Evolutionary conservation across 495 filamentous ascomycete genomes (phyloP).

Genomic region (Tuber borchii): DNA sequence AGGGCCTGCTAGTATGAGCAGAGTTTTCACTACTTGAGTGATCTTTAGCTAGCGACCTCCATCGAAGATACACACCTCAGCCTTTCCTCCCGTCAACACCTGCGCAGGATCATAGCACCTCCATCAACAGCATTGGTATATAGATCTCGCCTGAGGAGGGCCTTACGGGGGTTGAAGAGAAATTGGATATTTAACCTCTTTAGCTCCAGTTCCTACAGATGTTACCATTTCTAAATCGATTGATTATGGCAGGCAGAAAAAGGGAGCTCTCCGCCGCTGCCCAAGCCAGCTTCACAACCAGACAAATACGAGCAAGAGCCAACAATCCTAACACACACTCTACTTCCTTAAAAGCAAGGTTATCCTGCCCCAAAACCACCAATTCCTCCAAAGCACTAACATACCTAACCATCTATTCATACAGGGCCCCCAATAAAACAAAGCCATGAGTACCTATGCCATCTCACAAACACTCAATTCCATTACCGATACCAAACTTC

Average conservation of each 20-base stretch:
- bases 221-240: neutral
- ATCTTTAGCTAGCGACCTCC: too few relatives aligned
- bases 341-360: neutral
- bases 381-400: neutral
- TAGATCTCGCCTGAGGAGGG: too few relatives aligned
- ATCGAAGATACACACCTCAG: too few relatives aligned
- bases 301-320: neutral
- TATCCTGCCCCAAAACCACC: neutral
- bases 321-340: neutral
- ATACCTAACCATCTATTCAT: neutral
- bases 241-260: neutral
- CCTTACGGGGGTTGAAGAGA: neutral
- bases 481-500: slow-evolving; percentile 60
- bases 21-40: too few relatives aligned
- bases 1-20: too few relatives aligned
- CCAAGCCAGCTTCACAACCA: neutral
- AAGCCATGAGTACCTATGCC: slow-evolving; percentile 20
- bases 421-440: neutral
- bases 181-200: neutral
- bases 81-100: too few relatives aligned
- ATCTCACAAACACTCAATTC: slow-evolving; percentile 59
- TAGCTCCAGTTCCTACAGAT: neutral
- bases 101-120: too few relatives aligned
- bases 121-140: too few relatives aligned
- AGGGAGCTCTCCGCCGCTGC: neutral